Base-by-base conservation (phyloP, 2,329 filamentous ascomycete species). In the Hypoxylon sp. region DNA sequence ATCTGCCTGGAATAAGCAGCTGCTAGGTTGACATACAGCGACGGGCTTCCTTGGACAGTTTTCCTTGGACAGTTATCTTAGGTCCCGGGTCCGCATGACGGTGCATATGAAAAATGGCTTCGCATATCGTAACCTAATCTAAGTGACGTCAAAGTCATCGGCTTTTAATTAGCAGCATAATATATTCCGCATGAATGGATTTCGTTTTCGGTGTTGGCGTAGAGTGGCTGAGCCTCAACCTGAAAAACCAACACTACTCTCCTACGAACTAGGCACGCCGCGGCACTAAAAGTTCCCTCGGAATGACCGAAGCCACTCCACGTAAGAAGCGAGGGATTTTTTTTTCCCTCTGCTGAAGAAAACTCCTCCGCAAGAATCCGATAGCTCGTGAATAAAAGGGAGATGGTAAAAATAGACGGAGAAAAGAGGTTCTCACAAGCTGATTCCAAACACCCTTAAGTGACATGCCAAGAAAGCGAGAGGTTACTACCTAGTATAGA, bases 271-370 rank as follows among this genome's bases (percentile, higher is more conserved):
- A 61, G 55, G 55, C 30, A 42, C 46, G 48, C 38, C 43, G 51
- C 47, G 31, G 29, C 47, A 58, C 54, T 59, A 41, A 54, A 15
- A 38, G 37, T 37, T 32, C 51, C 37, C 52, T 63, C 62, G 61
- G 62, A 51, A 27, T 55, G 43, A 45, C 62, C 62, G 61, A 63
- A 57, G 55, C 51, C 47, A 49, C 51, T 58, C 40, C 51, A 50
- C 44, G 43, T 21, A 30, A 31, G 51, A 49, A 58, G 51, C 55
- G 47, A 58, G 55, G 51, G 47, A 58, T 49, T 46, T 44, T 35
- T n/a, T n/a, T n/a, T n/a, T n/a, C n/a, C n/a, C n/a, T n/a, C n/a
- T n/a, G n/a, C n/a, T n/a, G n/a, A n/a, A n/a, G n/a, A n/a, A n/a
- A n/a, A n/a, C n/a, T n/a, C n/a, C n/a, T n/a, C n/a, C n/a, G n/a